Percentiles rank a stretch among this genome's conserved stretches.
These are phyloP conservation scores for Alternaria brassicicola DNA, from an alignment of 2,329 filamentous ascomycete species.

Conservation along the genomic window DNA sequence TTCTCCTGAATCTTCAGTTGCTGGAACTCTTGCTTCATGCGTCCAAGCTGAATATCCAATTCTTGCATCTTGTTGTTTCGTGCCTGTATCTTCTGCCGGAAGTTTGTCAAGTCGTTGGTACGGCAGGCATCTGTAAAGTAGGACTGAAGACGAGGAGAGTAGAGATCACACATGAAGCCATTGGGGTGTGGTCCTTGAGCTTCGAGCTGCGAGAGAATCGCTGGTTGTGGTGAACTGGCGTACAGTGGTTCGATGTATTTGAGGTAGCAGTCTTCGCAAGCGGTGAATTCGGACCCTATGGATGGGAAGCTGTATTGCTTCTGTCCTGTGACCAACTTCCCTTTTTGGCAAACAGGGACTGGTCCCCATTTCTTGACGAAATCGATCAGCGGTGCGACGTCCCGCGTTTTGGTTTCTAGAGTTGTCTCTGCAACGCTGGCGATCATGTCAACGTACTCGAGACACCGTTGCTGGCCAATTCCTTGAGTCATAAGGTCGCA, in stretches of 20 bases:
- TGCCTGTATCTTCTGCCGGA: constrained; percentile 14
- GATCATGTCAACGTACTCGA: constrained; percentile 19
- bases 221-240: not conserved
- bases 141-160: constrained; percentile 18
- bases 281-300: constrained; percentile 17
- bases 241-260: constrained; percentile 17
- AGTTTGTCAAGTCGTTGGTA: constrained; percentile 10
- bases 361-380: constrained; percentile 20
- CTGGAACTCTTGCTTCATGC: constrained; percentile 16
- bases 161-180: constrained; percentile 25
- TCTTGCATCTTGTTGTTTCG: constrained; percentile 18
- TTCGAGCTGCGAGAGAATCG: constrained; percentile 6
- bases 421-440: constrained; percentile 9
- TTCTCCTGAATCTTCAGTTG: constrained; percentile 18
- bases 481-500: constrained; percentile 26
- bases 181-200: not conserved
- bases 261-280: constrained; percentile 25
- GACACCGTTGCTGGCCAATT: constrained; percentile 7
- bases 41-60: constrained; percentile 12
- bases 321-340: not conserved
- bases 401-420: constrained; percentile 3
- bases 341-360: constrained; percentile 15
- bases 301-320: constrained; percentile 12
- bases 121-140: constrained; percentile 18
- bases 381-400: constrained; percentile 9